Conservation (phyloP, 1,139 yeast genomes). For the Saccharomyces hybrid region DNA sequence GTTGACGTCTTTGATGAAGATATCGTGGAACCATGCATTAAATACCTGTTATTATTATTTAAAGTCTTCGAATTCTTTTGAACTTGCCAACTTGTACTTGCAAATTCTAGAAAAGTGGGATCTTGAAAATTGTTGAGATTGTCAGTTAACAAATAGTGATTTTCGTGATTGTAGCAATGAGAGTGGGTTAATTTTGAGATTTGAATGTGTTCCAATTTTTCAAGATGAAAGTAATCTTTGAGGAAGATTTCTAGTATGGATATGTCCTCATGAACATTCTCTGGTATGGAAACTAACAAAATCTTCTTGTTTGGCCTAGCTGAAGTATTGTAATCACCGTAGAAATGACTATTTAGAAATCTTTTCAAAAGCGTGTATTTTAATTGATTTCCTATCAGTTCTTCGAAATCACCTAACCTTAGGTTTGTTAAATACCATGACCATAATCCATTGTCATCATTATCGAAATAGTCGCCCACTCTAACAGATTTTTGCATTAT, state of each 20-base stretch:
- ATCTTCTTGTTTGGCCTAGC: slow-evolving; percentile 16
- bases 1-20: neutral
- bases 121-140: slow-evolving; percentile 26
- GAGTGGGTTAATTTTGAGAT: slow-evolving; percentile 25
- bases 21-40: neutral
- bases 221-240: slow-evolving; percentile 27
- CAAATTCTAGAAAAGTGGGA: slow-evolving; percentile 20
- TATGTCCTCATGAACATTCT: slow-evolving; percentile 26
- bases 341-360: slow-evolving; percentile 10
- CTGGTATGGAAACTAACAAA: slow-evolving; percentile 30
- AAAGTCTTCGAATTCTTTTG: neutral
- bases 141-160: slow-evolving; percentile 29
- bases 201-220: slow-evolving; percentile 22
- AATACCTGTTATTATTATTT: neutral
- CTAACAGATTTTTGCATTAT: slow-evolving; percentile 23
- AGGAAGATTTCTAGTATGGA: slow-evolving; percentile 26
- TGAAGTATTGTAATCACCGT: slow-evolving; percentile 4
- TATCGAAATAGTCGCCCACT: slow-evolving; percentile 27
- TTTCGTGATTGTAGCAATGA: slow-evolving; percentile 26
- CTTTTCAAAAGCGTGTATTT: slow-evolving; percentile 24
- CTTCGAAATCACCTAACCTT: slow-evolving; percentile 30
- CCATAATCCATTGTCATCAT: slow-evolving; percentile 32
- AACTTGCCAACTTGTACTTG: slow-evolving; percentile 2
- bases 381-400: slow-evolving; percentile 23
- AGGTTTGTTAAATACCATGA: slow-evolving; percentile 30